Base-by-base conservation (phyloP, 1,284 basidiomycete species). In the Papiliotrema fonsecae region DNA sequence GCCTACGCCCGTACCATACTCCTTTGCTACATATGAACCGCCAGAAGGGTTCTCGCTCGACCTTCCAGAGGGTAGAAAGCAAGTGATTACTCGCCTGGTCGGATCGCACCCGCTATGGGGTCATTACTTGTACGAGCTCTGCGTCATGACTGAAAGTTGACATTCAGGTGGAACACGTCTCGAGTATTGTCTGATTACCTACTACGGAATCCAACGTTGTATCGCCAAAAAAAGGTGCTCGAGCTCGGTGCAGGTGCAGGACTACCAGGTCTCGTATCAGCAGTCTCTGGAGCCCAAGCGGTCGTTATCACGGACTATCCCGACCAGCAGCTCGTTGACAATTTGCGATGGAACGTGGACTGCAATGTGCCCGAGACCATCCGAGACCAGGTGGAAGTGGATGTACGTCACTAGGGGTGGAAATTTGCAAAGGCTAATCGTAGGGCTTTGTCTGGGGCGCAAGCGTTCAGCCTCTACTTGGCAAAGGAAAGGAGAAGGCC, bases 181-280 rank as follows among this genome's bases (percentile, higher is more conserved):
- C 77, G 83, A 14, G 79, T 83, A 0, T 79, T 90, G 45, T 85
- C 88, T 2, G 79, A 81, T 0, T 89, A 83, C 67, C 76, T 93
- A 2, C 84, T 90, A 14, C 40, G 49, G 4, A 60, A 66, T 47
- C 55, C 58, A 1, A 3, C 25, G 6, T 47, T 77, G 3, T 67
- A 74, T 6, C 47, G 57, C 7, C 73, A 64, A 14, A 75, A 74
- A 47, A 74, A 69, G 25, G 83, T 97, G 0, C 76, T 97, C 2
- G 94, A 98, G 69, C 81, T 97, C 0, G 94, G 94, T 1, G 94
- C 94, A 0, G 94, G 91, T 0, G 91, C 89, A 1, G 93, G 85
- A 0, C 75, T 97, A 16, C 94, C 94, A 0, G 83, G 86, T 2
- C 77, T 97, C 13, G 81, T 90, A 1, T 76, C 83, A 0, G 81